Conservation (phyloP, 2,329 filamentous ascomycete species). For the Daldinia sp. region DNA sequence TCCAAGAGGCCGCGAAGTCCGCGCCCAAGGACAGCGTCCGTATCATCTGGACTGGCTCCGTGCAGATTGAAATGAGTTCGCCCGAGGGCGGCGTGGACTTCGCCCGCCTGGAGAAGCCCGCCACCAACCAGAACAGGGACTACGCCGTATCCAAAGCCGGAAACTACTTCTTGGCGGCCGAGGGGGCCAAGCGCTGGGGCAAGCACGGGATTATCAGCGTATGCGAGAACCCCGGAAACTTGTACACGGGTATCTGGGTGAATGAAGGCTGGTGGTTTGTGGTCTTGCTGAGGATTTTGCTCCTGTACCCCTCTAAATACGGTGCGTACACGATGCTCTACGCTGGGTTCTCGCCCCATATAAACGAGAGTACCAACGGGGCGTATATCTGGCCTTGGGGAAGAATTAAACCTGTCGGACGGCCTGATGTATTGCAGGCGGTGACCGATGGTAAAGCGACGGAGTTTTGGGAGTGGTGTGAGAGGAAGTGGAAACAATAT, state of each 20-base stretch:
- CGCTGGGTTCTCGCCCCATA: conserved; percentile 14
- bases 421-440: conserved; percentile 19
- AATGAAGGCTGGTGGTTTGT: conserved; percentile 18
- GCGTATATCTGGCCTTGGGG: conserved; percentile 33
- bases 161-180: conserved; percentile 26
- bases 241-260: conserved; percentile 16
- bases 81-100: conserved; percentile 16
- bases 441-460: conserved; percentile 21
- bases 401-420: not conserved
- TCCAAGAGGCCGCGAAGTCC: conserved; percentile 48
- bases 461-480: conserved; percentile 31
- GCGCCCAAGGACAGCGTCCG: conserved; percentile 23
- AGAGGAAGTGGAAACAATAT: conserved; percentile 13
- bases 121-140: conserved; percentile 47
- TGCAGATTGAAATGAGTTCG: conserved; percentile 40
- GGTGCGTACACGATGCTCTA: conserved; percentile 30
- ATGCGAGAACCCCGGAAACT: conserved; percentile 24
- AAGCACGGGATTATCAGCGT: conserved; percentile 22
- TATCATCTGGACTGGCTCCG: conserved; percentile 47
- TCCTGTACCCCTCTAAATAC: conserved; percentile 17
- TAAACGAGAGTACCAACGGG: conserved; percentile 18
- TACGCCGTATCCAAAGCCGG: conserved; percentile 52
- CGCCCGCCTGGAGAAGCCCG: conserved; percentile 41
- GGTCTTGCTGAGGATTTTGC: not conserved
- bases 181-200: conserved; percentile 21